A percentile compares a stretch with the other conserved stretches of the same genome.
Conservation (phyloP, 768 basidiomycete species). For the Trametes cingulata region DNA sequence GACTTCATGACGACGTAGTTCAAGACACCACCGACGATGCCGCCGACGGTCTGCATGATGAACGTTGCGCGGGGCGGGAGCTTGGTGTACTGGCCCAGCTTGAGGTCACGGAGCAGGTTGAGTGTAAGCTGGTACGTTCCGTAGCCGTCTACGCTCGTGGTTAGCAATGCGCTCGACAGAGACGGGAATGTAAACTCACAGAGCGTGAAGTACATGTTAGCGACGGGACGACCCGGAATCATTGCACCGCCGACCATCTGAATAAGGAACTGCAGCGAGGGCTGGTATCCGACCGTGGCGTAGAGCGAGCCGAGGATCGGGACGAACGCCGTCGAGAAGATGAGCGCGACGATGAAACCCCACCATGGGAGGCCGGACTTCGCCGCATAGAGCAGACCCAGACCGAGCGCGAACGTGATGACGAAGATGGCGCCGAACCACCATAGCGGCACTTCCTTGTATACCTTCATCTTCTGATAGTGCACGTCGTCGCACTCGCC, state of each 20-base stretch:
- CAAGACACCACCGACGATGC: constrained; percentile 49
- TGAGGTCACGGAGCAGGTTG: constrained; percentile 54
- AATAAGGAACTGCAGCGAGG: constrained; percentile 38
- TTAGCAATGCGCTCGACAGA: neutral
- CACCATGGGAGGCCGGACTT: constrained; percentile 57
- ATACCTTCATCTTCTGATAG: constrained; percentile 54
- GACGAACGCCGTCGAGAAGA: constrained; percentile 50
- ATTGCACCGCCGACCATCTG: constrained; percentile 53
- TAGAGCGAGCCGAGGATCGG: constrained; percentile 56
- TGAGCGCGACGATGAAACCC: constrained; percentile 48
- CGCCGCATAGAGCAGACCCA: constrained; percentile 53
- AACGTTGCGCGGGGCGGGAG: constrained; percentile 65
- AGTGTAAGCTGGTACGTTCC: constrained; percentile 35
- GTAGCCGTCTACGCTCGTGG: constrained; percentile 35
- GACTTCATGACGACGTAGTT: constrained; percentile 39
- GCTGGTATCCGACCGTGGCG: constrained; percentile 43
- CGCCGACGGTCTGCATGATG: constrained; percentile 55
- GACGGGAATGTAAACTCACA: neutral
- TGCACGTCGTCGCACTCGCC: constrained; percentile 46
- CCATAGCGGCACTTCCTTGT: constrained; percentile 46
- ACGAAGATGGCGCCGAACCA: constrained; percentile 48
- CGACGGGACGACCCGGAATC: constrained; percentile 49
- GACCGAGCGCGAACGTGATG: constrained; percentile 46
- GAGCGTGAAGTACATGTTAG: constrained; percentile 44
- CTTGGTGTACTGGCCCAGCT: constrained; percentile 56